Evolutionary conservation across 2,329 filamentous ascomycete genomes (phyloP).

Genomic region (Penicillium griseofulvum): DNA sequence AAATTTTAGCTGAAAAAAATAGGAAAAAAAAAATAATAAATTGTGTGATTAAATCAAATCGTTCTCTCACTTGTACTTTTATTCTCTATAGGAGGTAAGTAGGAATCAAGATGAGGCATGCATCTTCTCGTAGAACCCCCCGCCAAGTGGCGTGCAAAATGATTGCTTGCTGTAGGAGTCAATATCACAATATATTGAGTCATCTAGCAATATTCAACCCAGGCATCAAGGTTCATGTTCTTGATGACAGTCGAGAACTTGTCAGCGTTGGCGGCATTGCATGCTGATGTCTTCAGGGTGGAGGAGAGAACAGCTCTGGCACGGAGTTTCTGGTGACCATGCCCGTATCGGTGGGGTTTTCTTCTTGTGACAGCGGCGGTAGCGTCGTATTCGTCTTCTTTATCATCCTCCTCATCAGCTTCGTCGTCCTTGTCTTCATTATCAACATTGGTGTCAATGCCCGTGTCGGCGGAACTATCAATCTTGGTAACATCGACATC

Average conservation of each 20-base stretch:
- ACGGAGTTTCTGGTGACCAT: conserved; percentile 1
- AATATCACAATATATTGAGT: background rate
- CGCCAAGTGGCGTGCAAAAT: background rate
- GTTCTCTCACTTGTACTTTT: background rate
- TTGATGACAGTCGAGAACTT: conserved; percentile 66
- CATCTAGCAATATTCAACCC: conserved; percentile 56
- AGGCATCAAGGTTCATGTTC: conserved; percentile 62
- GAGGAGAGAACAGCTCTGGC: background rate
- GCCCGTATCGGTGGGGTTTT: background rate
- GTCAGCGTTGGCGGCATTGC: conserved; percentile 47
- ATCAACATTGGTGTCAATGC: too few relatives aligned
- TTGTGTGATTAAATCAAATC: background rate
- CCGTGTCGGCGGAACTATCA: background rate
- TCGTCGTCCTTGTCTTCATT: too few relatives aligned
- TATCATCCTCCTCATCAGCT: too few relatives aligned
- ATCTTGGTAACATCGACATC: background rate
- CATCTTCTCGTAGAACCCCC: too few relatives aligned
- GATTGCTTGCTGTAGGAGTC: background rate
- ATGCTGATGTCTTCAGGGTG: conserved; percentile 43
- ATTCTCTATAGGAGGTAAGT: background rate
- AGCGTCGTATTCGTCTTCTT: too few relatives aligned
- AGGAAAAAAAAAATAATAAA: too few relatives aligned
- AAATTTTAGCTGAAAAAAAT: too few relatives aligned
- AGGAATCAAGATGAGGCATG: too few relatives aligned
- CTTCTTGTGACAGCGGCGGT: too few relatives aligned